Evolutionary conservation across 306 rosid genomes (phyloP).

Genomic region (Coriaria nepalensis): DNA sequence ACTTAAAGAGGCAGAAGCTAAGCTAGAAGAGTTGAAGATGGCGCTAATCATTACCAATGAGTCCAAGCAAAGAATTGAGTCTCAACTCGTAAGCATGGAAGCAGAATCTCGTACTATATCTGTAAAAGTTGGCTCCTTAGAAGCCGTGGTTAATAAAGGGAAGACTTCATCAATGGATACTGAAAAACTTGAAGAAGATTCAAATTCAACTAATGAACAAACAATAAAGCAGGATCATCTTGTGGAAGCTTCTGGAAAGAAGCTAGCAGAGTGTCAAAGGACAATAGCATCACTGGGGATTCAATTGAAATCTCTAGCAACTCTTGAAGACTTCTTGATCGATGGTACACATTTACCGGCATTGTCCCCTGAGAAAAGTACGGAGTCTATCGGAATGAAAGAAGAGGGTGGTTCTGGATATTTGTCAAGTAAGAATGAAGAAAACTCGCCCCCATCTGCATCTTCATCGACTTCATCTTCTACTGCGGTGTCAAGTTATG

Average conservation of each 20-base stretch:
- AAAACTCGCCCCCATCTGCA: conserved; percentile 27
- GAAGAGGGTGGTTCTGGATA: conserved; percentile 28
- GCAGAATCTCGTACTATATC: conserved; percentile 45
- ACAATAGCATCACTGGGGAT: conserved; percentile 87
- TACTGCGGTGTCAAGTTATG: conserved; percentile 29
- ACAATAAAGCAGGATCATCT: conserved; percentile 61
- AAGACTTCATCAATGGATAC: conserved; percentile 35
- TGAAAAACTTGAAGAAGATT: conserved; percentile 32
- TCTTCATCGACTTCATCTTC: conserved; percentile 35
- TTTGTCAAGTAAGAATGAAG: conserved; percentile 28
- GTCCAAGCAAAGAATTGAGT: conserved; percentile 45
- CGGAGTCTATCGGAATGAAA: conserved; percentile 21
- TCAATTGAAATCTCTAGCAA: conserved; percentile 73
- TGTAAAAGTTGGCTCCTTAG: conserved; percentile 37
- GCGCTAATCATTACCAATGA: conserved; percentile 40
- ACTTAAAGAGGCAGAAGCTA: conserved; percentile 42
- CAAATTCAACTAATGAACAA: conserved; percentile 32
- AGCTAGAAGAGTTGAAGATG: conserved; percentile 44
- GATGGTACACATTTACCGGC: conserved; percentile 51
- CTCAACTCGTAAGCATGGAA: conserved; percentile 49
- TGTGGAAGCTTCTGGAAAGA: conserved; percentile 50
- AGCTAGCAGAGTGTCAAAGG: conserved; percentile 88
- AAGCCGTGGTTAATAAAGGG: conserved; percentile 47
- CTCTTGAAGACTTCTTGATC: conserved; percentile 79
- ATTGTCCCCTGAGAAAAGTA: conserved; percentile 57